Evolutionary conservation across 495 filamentous ascomycete species (phyloP), one percentile per base, ranked within the genome.

Genomic region (Letharia columbiana): DNA sequence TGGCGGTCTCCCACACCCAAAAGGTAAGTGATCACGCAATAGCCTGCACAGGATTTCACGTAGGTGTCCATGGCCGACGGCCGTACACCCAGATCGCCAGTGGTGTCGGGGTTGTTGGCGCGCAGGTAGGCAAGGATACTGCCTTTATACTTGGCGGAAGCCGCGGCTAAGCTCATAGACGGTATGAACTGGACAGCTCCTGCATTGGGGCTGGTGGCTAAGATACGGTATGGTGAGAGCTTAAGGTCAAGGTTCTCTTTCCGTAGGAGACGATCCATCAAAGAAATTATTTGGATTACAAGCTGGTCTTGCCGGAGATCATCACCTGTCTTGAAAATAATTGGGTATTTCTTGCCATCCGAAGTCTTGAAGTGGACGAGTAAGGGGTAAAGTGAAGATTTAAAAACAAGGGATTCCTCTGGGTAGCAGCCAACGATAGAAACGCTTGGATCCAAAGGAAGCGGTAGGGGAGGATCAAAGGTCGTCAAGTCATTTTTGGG

Each of bases 11-110:
- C 94, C 39, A 99, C 94, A 40, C 94, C 94, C n/a, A 99, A 86
- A 45, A 99, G 87, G 76, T 98, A 99, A 0, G 94, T 99, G 72
- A 99, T 97, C 28, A 99, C 94, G 74, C 95, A 97, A 77, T 99
- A 99, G 35, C 94, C 94, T 3, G 94, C 94, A 72, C 94, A 96
- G 23, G 90, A 95, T 72, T 92, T 96, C 74, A 97, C 84, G 73
- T 95, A 99, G 17, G 89, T 96, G 68, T 99, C 94, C 82, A 98
- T 90, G 0, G 91, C 87, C 62, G 96, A 92, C 71, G 92, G 91
- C 59, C 92, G 88, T 33, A 99, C 88, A 5, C 95, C 92, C 0
- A 95, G 82, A 0, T 91, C 90, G 11, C 88, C 88, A 35, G 80
- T 82, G 17, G 88, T 85, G 73, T 97, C 93, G 2, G 95, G 94